Evolutionary conservation across 1,284 basidiomycete genomes (phyloP).

Genomic region (Bondarzewia mesenterica): DNA sequence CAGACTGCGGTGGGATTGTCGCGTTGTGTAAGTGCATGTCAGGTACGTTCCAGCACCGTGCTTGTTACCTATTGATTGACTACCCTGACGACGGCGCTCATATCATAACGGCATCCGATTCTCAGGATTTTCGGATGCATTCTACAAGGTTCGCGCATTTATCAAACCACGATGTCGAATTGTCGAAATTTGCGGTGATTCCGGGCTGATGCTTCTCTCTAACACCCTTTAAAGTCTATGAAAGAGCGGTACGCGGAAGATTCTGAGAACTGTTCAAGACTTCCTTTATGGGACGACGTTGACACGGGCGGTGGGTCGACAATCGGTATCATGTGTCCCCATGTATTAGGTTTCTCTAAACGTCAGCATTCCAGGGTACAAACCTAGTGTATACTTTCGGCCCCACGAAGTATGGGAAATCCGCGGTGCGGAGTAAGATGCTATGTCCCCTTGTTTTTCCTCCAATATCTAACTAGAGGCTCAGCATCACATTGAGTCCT

Average conservation of each 20-base stretch:
- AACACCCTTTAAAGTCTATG: slow-evolving; percentile 32
- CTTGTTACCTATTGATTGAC: slow-evolving; percentile 9
- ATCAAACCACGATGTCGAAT: neutral
- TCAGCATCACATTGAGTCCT: slow-evolving; percentile 81
- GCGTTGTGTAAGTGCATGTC: slow-evolving; percentile 88
- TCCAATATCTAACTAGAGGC: slow-evolving; percentile 1
- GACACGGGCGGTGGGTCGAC: slow-evolving; percentile 55
- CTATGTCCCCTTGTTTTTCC: slow-evolving; percentile 1
- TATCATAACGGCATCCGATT: neutral
- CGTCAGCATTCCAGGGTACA: slow-evolving; percentile 45
- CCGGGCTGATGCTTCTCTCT: no score
- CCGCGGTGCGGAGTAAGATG: slow-evolving; percentile 75
- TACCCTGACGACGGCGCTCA: neutral
- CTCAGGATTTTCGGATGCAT: slow-evolving; percentile 79
- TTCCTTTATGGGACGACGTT: slow-evolving; percentile 50
- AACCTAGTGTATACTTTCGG: slow-evolving; percentile 79
- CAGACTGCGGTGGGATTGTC: slow-evolving; percentile 59
- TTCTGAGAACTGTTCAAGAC: slow-evolving; percentile 57
- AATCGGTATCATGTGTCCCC: slow-evolving; percentile 1
- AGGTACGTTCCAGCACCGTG: slow-evolving; percentile 32
- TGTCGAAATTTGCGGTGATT: no score
- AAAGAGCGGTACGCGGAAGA: slow-evolving; percentile 57
- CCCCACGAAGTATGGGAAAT: slow-evolving; percentile 91
- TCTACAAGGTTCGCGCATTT: slow-evolving; percentile 58
- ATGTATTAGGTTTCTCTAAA: slow-evolving; percentile 3